Percentiles rank a stretch among this genome's conserved stretches.
These are phyloP conservation scores for Rhodotorula diobovata DNA, from an alignment of 768 basidiomycete genomes.

Conservation along the genomic window DNA sequence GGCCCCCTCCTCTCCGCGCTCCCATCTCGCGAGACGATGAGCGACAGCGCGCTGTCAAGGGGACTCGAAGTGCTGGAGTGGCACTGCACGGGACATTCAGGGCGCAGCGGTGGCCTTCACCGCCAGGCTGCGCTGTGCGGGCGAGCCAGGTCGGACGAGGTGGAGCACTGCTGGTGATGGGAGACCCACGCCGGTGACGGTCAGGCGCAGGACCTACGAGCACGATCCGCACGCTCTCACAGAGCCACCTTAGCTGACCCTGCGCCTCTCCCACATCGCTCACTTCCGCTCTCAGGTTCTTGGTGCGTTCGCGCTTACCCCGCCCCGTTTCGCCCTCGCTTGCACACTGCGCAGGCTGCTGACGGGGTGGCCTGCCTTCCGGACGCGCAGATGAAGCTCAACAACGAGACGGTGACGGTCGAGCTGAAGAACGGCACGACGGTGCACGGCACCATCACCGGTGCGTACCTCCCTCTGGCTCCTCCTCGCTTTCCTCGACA, in stretches of 20 bases:
- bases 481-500: background rate
- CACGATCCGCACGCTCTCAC: background rate
- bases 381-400: slow-evolving; percentile 75
- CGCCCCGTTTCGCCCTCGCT: background rate
- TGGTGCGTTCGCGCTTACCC: slow-evolving; percentile 12
- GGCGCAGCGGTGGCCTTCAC: too few species aligned
- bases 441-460: slow-evolving; percentile 94
- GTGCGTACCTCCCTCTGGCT: slow-evolving; percentile 52
- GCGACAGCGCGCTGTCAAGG: too few species aligned
- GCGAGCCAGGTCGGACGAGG: background rate
- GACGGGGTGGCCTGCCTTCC: background rate
- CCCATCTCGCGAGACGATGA: too few species aligned
- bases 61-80: background rate
- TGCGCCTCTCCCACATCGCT: background rate
- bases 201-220: background rate
- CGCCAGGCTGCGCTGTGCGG: background rate
- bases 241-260: background rate
- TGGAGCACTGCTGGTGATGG: background rate
- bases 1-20: background rate
- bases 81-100: background rate
- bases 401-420: slow-evolving; percentile 97
- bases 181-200: background rate
- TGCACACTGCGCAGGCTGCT: background rate
- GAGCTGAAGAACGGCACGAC: slow-evolving; percentile 96
- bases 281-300: slow-evolving; percentile 11